Evolutionary conservation across 1,139 yeast species (phyloP).

Genomic region (Saccharomyces hybrid): DNA sequence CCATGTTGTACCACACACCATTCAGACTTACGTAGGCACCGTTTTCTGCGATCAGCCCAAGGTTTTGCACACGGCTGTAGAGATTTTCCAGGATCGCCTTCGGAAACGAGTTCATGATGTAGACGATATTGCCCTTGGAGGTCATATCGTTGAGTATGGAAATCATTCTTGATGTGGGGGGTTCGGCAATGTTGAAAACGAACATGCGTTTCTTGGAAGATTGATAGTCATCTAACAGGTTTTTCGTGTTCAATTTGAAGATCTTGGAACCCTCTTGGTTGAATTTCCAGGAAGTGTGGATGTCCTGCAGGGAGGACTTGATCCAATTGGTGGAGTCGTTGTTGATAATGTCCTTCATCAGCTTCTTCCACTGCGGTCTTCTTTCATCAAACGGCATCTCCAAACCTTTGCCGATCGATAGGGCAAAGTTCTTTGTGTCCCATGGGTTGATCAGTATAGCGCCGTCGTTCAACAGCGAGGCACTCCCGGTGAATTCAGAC

Average conservation of each 20-base stretch:
- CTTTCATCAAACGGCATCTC: slow-evolving; percentile 58
- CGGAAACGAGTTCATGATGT: slow-evolving; percentile 59
- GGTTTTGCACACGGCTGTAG: slow-evolving; percentile 56
- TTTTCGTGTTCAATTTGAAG: slow-evolving; percentile 37
- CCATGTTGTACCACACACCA: slow-evolving; percentile 59
- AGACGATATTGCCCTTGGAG: slow-evolving; percentile 51
- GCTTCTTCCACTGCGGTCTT: slow-evolving; percentile 50
- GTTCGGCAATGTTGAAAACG: slow-evolving; percentile 46
- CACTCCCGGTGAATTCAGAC: slow-evolving; percentile 94
- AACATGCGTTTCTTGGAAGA: slow-evolving; percentile 41
- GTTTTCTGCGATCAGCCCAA: slow-evolving; percentile 85
- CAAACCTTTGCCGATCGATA: slow-evolving; percentile 39
- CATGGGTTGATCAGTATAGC: slow-evolving; percentile 86
- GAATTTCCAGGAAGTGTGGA: slow-evolving; percentile 54
- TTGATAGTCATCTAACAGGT: slow-evolving; percentile 34
- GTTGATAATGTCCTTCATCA: slow-evolving; percentile 50
- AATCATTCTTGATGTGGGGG: slow-evolving; percentile 44
- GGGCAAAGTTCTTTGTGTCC: slow-evolving; percentile 63
- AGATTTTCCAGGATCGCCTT: slow-evolving; percentile 58
- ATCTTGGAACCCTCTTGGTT: slow-evolving; percentile 40
- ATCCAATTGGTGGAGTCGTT: slow-evolving; percentile 80
- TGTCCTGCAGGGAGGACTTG: slow-evolving; percentile 45
- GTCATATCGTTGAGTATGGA: slow-evolving; percentile 45
- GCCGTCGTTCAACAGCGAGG: slow-evolving; percentile 63
- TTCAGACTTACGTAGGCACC: slow-evolving; percentile 62